A percentile compares a stretch with the other conserved stretches of the same genome.
phyloP scores from a whole-genome alignment of 2,329 filamentous ascomycete species.

The Scopulariopsis brevicaulis region DNA sequence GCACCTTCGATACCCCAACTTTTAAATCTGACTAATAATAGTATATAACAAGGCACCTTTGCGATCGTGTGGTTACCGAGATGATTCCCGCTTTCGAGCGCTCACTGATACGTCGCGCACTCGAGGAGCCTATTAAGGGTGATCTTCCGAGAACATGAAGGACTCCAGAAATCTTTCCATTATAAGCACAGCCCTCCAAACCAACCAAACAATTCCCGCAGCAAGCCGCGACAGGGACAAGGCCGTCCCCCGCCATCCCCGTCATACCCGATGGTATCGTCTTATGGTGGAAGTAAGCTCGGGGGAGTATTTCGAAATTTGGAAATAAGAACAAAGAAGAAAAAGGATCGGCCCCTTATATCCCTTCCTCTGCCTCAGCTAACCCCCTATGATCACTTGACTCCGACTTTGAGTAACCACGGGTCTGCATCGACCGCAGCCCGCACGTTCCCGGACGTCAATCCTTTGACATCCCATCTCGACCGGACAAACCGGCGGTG shows the following conservation, averaged over 20 bases:
- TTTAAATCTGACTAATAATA: background rate
- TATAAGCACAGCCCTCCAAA: background rate
- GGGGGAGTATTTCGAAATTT: no score
- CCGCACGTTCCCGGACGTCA: slow-evolving; percentile 3
- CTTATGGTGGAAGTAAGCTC: no score
- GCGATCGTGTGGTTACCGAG: background rate
- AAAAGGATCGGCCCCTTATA: no score
- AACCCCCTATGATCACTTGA: no score
- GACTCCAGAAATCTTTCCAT: background rate
- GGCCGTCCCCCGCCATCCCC: no score
- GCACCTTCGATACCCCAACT: no score
- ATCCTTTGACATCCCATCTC: slow-evolving; percentile 25
- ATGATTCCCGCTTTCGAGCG: background rate
- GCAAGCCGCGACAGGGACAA: background rate
- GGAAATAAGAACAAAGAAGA: no score
- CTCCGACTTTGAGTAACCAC: background rate
- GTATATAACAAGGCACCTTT: background rate
- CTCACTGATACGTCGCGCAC: background rate
- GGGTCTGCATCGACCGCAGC: background rate
- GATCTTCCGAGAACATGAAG: background rate
- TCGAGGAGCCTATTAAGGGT: background rate
- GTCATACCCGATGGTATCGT: no score
- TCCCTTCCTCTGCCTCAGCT: no score
- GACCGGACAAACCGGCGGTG: slow-evolving; percentile 25
- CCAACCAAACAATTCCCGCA: background rate